Percentiles rank a stretch among this genome's conserved stretches.
Conservation (phyloP, 257 asterid species). For the Lycium ferocissimum region DNA sequence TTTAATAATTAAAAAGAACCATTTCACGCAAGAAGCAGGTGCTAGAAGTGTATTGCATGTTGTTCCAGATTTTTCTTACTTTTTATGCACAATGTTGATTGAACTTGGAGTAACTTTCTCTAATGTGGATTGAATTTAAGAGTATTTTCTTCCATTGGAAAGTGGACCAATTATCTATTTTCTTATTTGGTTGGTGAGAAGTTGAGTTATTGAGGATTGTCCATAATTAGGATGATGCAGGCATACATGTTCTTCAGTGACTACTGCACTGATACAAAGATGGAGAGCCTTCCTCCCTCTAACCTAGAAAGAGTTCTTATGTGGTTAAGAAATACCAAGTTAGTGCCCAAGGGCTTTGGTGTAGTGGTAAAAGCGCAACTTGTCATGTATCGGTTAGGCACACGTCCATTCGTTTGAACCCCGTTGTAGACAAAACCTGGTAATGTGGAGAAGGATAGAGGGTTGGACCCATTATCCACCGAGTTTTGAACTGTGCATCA, state of each 20-base stretch:
- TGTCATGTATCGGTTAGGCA: conserved; percentile 3
- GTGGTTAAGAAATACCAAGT: conserved; percentile 2
- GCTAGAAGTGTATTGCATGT: neutral
- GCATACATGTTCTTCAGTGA: neutral
- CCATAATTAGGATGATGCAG: conserved; percentile 8
- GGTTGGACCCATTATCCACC: neutral
- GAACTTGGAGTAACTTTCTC: neutral
- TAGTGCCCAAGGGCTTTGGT: neutral
- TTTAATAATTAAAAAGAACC: neutral
- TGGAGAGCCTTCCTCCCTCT: neutral
- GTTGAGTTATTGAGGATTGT: neutral
- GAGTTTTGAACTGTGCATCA: neutral
- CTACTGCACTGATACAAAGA: conserved; percentile 4
- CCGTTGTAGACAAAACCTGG: conserved; percentile 11
- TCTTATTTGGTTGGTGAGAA: neutral
- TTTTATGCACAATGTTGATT: neutral
- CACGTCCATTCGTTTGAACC: neutral
- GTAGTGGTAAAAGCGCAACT: neutral
- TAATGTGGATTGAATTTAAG: no score
- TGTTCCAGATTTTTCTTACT: neutral
- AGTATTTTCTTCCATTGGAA: neutral
- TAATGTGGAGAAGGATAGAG: neutral
- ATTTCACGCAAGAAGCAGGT: neutral
- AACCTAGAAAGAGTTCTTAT: conserved; percentile 20
- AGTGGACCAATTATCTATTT: conserved; percentile 20